Evolutionary conservation across 2,329 filamentous ascomycete genomes (phyloP).

Genomic region (Celoporthe dispersa): DNA sequence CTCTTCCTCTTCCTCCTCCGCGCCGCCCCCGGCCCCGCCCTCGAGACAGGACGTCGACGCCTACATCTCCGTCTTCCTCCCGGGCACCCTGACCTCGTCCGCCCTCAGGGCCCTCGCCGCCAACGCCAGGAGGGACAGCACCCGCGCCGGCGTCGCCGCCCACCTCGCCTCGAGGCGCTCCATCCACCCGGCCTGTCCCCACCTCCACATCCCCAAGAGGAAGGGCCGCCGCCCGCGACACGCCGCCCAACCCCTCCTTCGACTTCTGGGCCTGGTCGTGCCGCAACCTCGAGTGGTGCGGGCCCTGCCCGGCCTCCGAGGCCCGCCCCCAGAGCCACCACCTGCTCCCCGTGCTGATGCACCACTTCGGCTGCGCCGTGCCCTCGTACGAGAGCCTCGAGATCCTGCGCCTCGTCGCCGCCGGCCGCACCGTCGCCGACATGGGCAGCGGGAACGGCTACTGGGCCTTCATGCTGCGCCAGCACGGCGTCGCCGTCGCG

Average conservation of each 20-base stretch:
- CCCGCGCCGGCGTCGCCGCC: conserved; percentile 59
- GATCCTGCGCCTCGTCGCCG: conserved; percentile 61
- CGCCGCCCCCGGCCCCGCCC: conserved; percentile 41
- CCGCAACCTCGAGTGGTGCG: conserved; percentile 67
- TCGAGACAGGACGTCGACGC: conserved; percentile 62
- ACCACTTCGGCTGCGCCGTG: conserved; percentile 76
- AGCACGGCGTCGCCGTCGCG: conserved; percentile 57
- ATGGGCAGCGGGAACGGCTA: conserved; percentile 76
- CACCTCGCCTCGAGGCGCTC: conserved; percentile 60
- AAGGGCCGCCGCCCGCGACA: conserved; percentile 47
- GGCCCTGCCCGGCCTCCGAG: conserved; percentile 58
- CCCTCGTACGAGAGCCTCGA: conserved; percentile 69
- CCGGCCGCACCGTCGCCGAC: conserved; percentile 62
- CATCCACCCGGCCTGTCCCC: conserved; percentile 48
- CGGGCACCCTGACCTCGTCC: conserved; percentile 61
- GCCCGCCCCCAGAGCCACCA: conserved; percentile 63
- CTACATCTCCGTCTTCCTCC: conserved; percentile 69
- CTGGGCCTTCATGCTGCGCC: conserved; percentile 73
- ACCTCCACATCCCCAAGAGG: conserved; percentile 50
- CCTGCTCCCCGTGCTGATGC: conserved; percentile 73
- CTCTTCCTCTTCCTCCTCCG: conserved; percentile 13
- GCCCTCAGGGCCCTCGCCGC: conserved; percentile 65
- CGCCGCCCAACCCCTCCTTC: conserved; percentile 65
- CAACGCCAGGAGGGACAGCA: conserved; percentile 67
- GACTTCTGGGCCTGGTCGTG: conserved; percentile 70